A percentile compares a stretch with the other conserved stretches of the same genome.
These are phyloP conservation scores for Coemansia sp. DNA, from an alignment of 192 early-diverging fungal species.

Conservation along the genomic window DNA sequence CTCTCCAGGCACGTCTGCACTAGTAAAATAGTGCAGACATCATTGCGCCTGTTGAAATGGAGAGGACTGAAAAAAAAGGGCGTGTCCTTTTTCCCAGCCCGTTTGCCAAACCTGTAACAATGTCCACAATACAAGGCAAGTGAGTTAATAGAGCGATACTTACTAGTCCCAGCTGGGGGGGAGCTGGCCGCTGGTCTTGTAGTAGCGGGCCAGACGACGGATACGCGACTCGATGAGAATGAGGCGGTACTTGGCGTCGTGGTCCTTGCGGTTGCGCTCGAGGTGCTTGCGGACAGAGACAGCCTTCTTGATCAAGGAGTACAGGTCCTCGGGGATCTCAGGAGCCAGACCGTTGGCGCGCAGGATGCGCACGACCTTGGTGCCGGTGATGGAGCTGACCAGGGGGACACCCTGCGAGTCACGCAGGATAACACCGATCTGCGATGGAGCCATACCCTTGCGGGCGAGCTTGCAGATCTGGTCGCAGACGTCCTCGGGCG, in stretches of 20 bases:
- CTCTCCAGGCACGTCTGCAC: conserved; percentile 20
- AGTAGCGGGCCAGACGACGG: conserved; percentile 98
- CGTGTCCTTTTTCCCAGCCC: background rate
- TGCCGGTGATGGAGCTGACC: conserved; percentile 96
- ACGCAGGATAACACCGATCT: conserved; percentile 97
- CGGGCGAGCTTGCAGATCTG: conserved; percentile 99
- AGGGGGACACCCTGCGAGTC: conserved; percentile 98
- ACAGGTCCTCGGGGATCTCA: conserved; percentile 97
- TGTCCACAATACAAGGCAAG: conserved; percentile 28
- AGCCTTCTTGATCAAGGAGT: conserved; percentile 99
- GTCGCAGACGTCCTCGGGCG: conserved; percentile 95
- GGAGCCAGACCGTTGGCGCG: conserved; percentile 95
- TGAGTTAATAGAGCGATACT: conserved; percentile 56
- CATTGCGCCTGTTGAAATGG: background rate
- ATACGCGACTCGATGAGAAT: conserved; percentile 98
- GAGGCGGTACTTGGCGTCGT: conserved; percentile 97
- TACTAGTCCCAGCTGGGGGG: conserved; percentile 99
- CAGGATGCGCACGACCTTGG: conserved; percentile 99
- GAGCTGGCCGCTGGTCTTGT: conserved; percentile 95
- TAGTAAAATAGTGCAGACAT: background rate
- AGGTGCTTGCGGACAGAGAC: conserved; percentile 98
- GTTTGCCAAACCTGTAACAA: conserved; percentile 37
- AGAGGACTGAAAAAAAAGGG: conserved; percentile 12
- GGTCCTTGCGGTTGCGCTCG: conserved; percentile 99
- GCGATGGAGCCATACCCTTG: conserved; percentile 98